A percentile compares a stretch with the other conserved stretches of the same genome.
Conservation (phyloP, 1,284 basidiomycete genomes). For the Heterobasidion irregulare region DNA sequence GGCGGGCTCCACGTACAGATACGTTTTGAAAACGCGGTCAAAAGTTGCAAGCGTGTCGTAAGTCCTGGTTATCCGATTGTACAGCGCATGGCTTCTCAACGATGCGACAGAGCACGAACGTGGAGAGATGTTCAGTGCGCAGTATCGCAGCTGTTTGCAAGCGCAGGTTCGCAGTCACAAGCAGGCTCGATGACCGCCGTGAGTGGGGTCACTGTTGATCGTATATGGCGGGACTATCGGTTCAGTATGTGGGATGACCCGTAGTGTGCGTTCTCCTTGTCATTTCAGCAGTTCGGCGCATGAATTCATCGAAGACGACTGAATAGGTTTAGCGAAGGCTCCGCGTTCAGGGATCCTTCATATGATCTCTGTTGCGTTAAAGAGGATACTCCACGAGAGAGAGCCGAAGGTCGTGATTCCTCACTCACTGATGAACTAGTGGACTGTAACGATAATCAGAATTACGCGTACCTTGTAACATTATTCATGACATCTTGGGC, state of each 20-base stretch:
- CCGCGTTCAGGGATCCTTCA: background rate
- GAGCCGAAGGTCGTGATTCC: background rate
- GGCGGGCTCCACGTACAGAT: conserved; percentile 59
- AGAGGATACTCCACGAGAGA: background rate
- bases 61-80: conserved; percentile 18
- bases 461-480: background rate
- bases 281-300: background rate
- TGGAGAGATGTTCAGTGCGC: conserved; percentile 59
- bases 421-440: background rate
- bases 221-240: conserved; percentile 57
- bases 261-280: background rate
- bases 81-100: background rate
- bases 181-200: conserved; percentile 16
- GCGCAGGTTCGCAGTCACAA: conserved; percentile 22
- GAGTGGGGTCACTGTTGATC: conserved; percentile 55
- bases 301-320: background rate
- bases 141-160: conserved; percentile 51
- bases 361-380: background rate
- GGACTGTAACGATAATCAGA: background rate
- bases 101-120: conserved; percentile 41
- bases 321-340: background rate
- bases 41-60: conserved; percentile 66
- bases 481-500: background rate
- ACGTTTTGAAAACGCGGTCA: conserved; percentile 54
- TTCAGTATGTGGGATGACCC: conserved; percentile 41